Evolutionary conservation across 495 filamentous ascomycete species (phyloP).

Genomic region (Penicillium steckii): DNA sequence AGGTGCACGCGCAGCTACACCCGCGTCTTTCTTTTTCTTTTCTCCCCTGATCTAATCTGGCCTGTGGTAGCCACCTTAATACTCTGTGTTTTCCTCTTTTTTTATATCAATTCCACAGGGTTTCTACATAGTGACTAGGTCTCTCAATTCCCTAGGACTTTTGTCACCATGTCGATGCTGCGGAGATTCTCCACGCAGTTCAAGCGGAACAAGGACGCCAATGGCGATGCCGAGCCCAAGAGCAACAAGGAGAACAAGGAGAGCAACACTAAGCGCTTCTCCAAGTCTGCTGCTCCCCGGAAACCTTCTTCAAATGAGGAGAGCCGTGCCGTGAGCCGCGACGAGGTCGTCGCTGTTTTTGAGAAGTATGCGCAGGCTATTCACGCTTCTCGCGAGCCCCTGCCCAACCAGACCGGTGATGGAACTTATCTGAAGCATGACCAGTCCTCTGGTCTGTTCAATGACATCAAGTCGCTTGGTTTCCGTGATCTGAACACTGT

Average conservation of each 20-base stretch:
- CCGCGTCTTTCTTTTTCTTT: slow-evolving; percentile 2
- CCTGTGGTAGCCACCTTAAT: slow-evolving; percentile 12
- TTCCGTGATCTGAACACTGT: slow-evolving; percentile 58
- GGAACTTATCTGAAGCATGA: slow-evolving; percentile 54
- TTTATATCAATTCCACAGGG: slow-evolving; percentile 10
- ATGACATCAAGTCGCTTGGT: slow-evolving; percentile 62
- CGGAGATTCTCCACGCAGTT: slow-evolving; percentile 53
- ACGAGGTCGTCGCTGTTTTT: slow-evolving; percentile 51
- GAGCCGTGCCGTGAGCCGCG: slow-evolving; percentile 35
- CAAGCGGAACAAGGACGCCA: slow-evolving; percentile 47
- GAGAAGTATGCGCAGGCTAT: slow-evolving; percentile 63
- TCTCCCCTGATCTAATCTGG: slow-evolving; percentile 14
- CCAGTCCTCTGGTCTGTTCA: slow-evolving; percentile 54
- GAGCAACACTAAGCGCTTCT: slow-evolving; percentile 36
- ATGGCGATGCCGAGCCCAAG: slow-evolving; percentile 41
- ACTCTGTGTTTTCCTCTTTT: slow-evolving; percentile 6
- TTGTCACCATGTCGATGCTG: slow-evolving; percentile 46
- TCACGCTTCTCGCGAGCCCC: slow-evolving; percentile 60
- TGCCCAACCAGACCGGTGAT: slow-evolving; percentile 65
- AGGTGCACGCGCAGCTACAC: slow-evolving; percentile 6
- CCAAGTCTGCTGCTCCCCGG: slow-evolving; percentile 31
- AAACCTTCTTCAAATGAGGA: slow-evolving; percentile 33
- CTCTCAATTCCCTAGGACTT: slow-evolving; percentile 11
- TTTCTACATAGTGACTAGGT: slow-evolving; percentile 8
- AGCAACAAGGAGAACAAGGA: slow-evolving; percentile 32